Evolutionary conservation across 768 basidiomycete species (phyloP), one percentile per base, ranked within the genome.

Genomic region (Tylopilus balloui): DNA sequence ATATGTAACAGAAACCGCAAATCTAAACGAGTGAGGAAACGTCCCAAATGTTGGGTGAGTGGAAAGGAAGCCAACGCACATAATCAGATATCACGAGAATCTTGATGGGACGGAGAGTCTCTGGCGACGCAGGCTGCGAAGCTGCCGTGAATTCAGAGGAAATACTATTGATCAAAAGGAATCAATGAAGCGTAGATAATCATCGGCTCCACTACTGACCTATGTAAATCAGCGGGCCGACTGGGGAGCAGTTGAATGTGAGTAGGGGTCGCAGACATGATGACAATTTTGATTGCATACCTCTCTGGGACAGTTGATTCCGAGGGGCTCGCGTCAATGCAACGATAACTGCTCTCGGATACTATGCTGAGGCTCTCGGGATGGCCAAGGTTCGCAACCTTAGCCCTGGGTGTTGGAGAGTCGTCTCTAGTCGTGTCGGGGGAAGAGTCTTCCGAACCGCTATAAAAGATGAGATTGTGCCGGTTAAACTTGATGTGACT

Each of bases 1-100:
- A 64, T 34, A 73, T 52, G 53, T 70, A 73, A 53, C 72, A 73
- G 57, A 70, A 71, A 23, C 45, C 50, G 27, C 70, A 71, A 40
- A 65, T 45, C 69, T 68, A 51, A 4, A 2, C 0, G n/a, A 17
- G n/a, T n/a, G n/a, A 19, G 15, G 20, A 32, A 32, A n/a, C n/a
- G n/a, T n/a, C n/a, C n/a, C n/a, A n/a, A n/a, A n/a, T n/a, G n/a
- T n/a, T n/a, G n/a, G n/a, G n/a, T n/a, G n/a, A n/a, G n/a, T n/a
- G n/a, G n/a, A n/a, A n/a, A n/a, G n/a, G n/a, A 37, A 37, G 29
- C n/a, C 10, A 25, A 43, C 57, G 17, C 39, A 67, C 67, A 50
- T 61, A 67, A 52, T 67, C 66, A 40, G 67, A 67, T 36, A 67
- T 47, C 17, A 69, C 59, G 4, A 69, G 63, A 23, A 67, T 58